A percentile compares a stretch with the other conserved stretches of the same genome.
phyloP scores from a whole-genome alignment of 441 rosid species.

The Jatropha multifida region DNA sequence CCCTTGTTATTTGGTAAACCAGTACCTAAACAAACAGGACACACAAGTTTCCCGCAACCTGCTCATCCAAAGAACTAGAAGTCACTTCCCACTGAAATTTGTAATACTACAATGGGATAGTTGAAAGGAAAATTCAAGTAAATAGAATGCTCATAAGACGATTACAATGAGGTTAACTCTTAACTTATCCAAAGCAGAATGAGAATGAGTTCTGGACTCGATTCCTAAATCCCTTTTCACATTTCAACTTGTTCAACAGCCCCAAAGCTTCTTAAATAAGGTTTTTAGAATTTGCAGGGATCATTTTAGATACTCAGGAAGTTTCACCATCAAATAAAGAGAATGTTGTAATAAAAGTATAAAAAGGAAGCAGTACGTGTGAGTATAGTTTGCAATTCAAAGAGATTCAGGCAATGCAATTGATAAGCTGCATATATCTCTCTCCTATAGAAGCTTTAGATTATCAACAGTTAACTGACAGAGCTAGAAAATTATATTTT shows the following conservation, averaged over 20 bases:
- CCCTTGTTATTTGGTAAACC: slow-evolving; percentile 95
- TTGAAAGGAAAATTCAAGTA: neutral
- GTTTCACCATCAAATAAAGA: neutral
- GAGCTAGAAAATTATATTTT: neutral
- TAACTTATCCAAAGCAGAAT: neutral
- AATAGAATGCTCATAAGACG: neutral
- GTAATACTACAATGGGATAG: neutral
- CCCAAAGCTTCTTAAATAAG: neutral
- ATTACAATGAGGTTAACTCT: neutral
- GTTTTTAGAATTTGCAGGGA: neutral
- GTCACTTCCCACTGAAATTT: neutral
- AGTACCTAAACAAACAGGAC: slow-evolving; percentile 90
- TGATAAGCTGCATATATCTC: neutral
- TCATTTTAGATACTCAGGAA: neutral
- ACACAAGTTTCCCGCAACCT: slow-evolving; percentile 95
- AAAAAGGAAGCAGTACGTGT: neutral
- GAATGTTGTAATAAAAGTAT: neutral
- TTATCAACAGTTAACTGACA: neutral
- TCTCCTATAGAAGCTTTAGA: neutral
- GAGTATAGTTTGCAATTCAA: neutral
- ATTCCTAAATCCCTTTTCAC: neutral
- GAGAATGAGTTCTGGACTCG: neutral
- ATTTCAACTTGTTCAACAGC: neutral
- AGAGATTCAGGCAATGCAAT: neutral
- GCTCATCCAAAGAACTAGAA: slow-evolving; percentile 24